Evolutionary conservation across 1,139 yeast species (phyloP).

Genomic region (Pichia sp.): DNA sequence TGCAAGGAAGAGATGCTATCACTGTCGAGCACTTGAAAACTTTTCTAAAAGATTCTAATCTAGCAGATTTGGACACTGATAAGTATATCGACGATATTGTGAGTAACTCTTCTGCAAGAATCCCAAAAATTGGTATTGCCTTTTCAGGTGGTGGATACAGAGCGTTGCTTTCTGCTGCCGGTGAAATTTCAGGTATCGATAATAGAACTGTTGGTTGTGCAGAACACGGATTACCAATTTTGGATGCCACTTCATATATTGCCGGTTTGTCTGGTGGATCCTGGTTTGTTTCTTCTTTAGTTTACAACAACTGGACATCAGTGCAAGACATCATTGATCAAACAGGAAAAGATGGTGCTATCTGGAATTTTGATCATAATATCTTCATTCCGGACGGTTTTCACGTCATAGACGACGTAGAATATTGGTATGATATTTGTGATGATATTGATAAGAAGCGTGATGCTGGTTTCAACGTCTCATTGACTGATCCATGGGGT

Average conservation of each 20-base stretch:
- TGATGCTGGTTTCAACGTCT: constrained; percentile 69
- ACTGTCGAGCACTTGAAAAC: constrained; percentile 46
- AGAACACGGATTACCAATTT: constrained; percentile 66
- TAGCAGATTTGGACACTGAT: constrained; percentile 37
- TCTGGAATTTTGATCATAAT: constrained; percentile 65
- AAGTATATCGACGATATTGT: constrained; percentile 32
- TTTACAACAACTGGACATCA: constrained; percentile 74
- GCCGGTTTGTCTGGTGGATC: constrained; percentile 82
- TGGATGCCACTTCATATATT: constrained; percentile 67
- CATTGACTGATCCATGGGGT: constrained; percentile 94
- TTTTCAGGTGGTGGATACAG: constrained; percentile 92
- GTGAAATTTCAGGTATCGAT: constrained; percentile 74
- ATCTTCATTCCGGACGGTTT: constrained; percentile 65
- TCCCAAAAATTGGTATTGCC: constrained; percentile 54
- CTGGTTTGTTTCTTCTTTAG: constrained; percentile 78
- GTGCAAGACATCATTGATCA: constrained; percentile 46
- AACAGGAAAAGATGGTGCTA: constrained; percentile 33
- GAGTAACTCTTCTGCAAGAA: constrained; percentile 18
- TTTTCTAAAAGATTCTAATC: constrained; percentile 49
- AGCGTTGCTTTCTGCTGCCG: constrained; percentile 89
- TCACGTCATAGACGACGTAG: constrained; percentile 48
- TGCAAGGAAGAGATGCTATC: constrained; percentile 39
- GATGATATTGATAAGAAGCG: constrained; percentile 52
- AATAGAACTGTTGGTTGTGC: constrained; percentile 54
- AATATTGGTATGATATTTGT: constrained; percentile 45